Evolutionary conservation across 129 eudicot species (phyloP), one percentile per base, ranked within the genome.

Genomic region (Helichrysum umbraculigerum): DNA sequence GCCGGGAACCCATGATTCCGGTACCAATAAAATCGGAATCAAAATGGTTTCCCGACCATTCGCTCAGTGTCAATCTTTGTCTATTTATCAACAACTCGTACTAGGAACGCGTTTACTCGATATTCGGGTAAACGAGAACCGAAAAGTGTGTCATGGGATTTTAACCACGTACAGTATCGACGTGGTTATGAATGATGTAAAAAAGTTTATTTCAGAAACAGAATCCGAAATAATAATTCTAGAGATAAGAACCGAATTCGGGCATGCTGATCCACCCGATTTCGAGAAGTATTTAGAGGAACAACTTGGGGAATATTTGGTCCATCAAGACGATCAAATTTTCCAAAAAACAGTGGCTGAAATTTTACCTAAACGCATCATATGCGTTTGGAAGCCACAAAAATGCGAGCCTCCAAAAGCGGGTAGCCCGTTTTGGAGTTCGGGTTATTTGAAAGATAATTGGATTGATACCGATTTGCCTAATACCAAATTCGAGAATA

Each of bases 1-100:
- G 97, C 99, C 99, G 0, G 97, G 99, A 33, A 95, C 99, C 32
- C 98, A 93, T 70, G 97, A 93, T 79, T 90, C 98, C 33, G 98
- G 96, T 32, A 93, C 98, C 63, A 79, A 95, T 78, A 79, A 86
- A 84, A 91, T 95, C 75, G 99, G 99, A 33, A 79, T 89, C 79
- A 86, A 79, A n/a, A 68, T 82, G 77, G 78, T 95, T 5, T 78
- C 97, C 14, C 82, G 97, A 15, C 99, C 99, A 6, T 95, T 91
- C 77, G 97, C 99, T 10, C 96, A 86, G 66, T 91, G 97, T 70
- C 99, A 95, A 76, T 87, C 96, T 6, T 61, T 87, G 56, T 91
- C 97, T 6, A 84, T 95, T 35, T 95, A 95, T 81, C 66, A 83
- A 8, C 99, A 95, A 78, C 99, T 95, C 5, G 88, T 41, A 0